Base-by-base conservation (phyloP, 2,329 filamentous ascomycete genomes). In the Fusarium piperis region DNA sequence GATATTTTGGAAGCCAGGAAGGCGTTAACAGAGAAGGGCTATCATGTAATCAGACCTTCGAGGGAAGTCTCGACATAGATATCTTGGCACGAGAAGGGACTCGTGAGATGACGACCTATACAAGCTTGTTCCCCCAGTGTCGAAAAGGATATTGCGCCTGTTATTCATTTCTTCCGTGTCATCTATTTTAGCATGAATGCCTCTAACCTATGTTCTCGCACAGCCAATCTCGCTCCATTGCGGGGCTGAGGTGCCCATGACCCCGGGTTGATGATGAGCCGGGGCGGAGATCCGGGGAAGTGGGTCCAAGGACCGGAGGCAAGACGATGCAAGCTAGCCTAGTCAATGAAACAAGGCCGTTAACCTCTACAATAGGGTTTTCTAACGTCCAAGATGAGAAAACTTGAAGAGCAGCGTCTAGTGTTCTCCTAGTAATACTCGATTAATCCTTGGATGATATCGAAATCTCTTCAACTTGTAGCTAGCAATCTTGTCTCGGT, bases 21-120 rank as follows among this genome's bases (percentile, higher is more conserved):
- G 65, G 63, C 41, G 15, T 32, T 75, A 23, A 9, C 73, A 16
- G 65, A 53, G 12, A 69, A 53, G 48, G 72, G 16, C 35, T 38
- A 9, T n/a, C 5, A 38, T n/a, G 16, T 10, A n/a, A 9, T 16
- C 16, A n/a, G 35, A 11, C 35, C 10, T 16, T n/a, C 13, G 35
- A 36, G 35, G n/a, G 8, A n/a, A n/a, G 35, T 15, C 23, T 41
- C 7, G 18, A 12, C 15, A 41, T 23, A 6, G 13, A 36, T 36
- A 16, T 36, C 9, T 16, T 23, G 18, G 38, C 18, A 18, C 12
- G 18, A 41, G 39, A 23, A 44, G 20, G 16, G 23, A 26, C 39
- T 23, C 5, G 4, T 44, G 39, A 44, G 20, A 44, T 26, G 23
- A 26, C 39, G 12, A 44, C 39, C 20, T 23, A 8, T 28, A 36